Conservation (phyloP, 768 basidiomycete species). For the Boletus speciosus region DNA sequence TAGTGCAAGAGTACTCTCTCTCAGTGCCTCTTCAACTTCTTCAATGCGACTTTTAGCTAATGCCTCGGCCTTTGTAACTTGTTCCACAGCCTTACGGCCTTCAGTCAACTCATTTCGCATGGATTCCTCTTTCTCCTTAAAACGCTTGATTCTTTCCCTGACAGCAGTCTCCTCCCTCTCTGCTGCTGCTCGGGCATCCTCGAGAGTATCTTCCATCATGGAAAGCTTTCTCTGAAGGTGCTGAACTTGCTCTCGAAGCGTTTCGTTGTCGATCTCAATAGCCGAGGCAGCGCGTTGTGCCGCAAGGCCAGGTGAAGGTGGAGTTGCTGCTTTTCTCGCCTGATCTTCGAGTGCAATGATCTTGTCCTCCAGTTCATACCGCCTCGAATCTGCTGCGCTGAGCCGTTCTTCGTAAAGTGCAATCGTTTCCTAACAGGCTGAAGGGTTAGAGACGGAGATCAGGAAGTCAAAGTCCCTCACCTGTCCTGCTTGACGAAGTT, state of each 20-base stretch:
- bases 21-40: conserved; percentile 86
- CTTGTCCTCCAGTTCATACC: conserved; percentile 75
- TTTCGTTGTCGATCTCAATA: conserved; percentile 92
- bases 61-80: conserved; percentile 57
- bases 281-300: conserved; percentile 58
- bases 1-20: conserved; percentile 81
- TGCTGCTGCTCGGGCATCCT: conserved; percentile 65
- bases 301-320: conserved; percentile 33
- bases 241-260: conserved; percentile 81
- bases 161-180: conserved; percentile 70
- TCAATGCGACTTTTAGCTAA: conserved; percentile 62
- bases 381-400: conserved; percentile 60
- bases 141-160: conserved; percentile 59
- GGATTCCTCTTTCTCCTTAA: conserved; percentile 70
- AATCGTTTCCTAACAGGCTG: conserved; percentile 72
- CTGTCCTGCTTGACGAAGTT: conserved; percentile 85
- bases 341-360: conserved; percentile 58
- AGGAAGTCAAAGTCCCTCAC: conserved; percentile 37
- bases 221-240: conserved; percentile 79
- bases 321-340: conserved; percentile 29
- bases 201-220: conserved; percentile 78
- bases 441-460: not conserved
- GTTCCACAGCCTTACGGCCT: conserved; percentile 63
- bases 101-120: conserved; percentile 69
- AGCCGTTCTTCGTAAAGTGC: conserved; percentile 91